phyloP scores from a whole-genome alignment of 2,329 filamentous ascomycete genomes.

The Cladosporium sp. region DNA sequence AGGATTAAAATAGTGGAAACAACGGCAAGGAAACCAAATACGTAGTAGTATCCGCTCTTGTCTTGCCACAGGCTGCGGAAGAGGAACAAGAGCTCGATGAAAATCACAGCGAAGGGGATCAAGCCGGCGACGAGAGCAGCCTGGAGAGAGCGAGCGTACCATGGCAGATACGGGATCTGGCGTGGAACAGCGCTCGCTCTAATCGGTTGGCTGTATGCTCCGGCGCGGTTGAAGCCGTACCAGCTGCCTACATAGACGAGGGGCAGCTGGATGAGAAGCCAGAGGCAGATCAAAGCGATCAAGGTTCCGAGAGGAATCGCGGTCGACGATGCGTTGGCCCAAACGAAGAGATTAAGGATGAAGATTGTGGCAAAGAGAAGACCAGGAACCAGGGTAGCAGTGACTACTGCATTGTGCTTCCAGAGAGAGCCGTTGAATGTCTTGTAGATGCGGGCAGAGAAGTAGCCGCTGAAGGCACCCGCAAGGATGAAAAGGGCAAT shows the following conservation, averaged over 20 bases:
- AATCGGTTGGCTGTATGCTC: slow-evolving; percentile 78
- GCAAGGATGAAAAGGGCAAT: slow-evolving; percentile 82
- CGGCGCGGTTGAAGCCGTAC: slow-evolving; percentile 69
- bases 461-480: slow-evolving; percentile 83
- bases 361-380: slow-evolving; percentile 74
- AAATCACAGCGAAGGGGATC: slow-evolving; percentile 83
- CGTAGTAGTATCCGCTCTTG: slow-evolving; percentile 89
- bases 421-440: slow-evolving; percentile 77
- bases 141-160: slow-evolving; percentile 69
- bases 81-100: slow-evolving; percentile 83
- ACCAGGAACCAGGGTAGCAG: slow-evolving; percentile 76
- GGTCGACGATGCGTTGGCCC: slow-evolving; percentile 85
- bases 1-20: slow-evolving; percentile 72
- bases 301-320: slow-evolving; percentile 82
- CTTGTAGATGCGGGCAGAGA: slow-evolving; percentile 79
- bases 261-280: slow-evolving; percentile 83
- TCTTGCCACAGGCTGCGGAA: slow-evolving; percentile 89
- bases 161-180: slow-evolving; percentile 72
- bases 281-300: slow-evolving; percentile 70
- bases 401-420: slow-evolving; percentile 72
- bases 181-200: slow-evolving; percentile 72
- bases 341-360: slow-evolving; percentile 83
- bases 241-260: slow-evolving; percentile 80
- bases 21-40: slow-evolving; percentile 81
- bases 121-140: slow-evolving; percentile 72